Percentiles rank a stretch among this genome's conserved stretches.
Conservation (phyloP, 225 moss, liverwort and hornwort genomes). For the Physcomitrellopsis africana region DNA sequence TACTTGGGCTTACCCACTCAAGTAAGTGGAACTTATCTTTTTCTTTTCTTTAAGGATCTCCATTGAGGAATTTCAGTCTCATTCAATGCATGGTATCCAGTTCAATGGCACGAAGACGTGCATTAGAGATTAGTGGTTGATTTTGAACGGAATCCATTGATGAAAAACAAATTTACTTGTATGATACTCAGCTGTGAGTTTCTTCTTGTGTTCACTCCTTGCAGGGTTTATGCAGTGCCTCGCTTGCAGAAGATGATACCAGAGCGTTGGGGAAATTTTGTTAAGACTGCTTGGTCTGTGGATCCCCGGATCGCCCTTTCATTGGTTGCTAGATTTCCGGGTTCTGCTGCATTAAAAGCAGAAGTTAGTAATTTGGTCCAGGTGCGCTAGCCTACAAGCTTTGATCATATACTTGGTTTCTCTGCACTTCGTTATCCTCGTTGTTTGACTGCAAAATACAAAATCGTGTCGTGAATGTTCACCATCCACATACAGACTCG, state of each 20-base stretch:
- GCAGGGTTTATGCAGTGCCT: constrained; percentile 59
- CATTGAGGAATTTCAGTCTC: not conserved
- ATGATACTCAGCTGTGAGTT: constrained; percentile 5
- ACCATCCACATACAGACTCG: constrained; percentile 8
- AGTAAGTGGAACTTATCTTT: constrained; percentile 39
- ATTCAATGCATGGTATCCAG: not conserved
- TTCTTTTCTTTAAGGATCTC: constrained; percentile 12
- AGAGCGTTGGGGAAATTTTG: constrained; percentile 68
- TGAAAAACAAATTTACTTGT: constrained; percentile 19
- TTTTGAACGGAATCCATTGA: not conserved
- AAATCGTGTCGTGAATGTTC: not conserved
- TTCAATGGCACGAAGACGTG: not conserved
- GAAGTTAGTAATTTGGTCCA: constrained; percentile 71
- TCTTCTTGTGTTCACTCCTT: constrained; percentile 20
- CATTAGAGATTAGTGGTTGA: not conserved
- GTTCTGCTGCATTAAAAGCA: constrained; percentile 49
- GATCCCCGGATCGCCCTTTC: constrained; percentile 75
- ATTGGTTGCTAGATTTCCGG: constrained; percentile 73
- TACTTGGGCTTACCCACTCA: constrained; percentile 90
- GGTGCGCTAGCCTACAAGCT: constrained; percentile 36
- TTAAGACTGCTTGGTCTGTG: constrained; percentile 70
- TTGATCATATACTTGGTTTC: constrained; percentile 14
- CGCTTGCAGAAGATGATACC: constrained; percentile 53
- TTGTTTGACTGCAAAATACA: constrained; percentile 14
- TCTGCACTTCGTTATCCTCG: constrained; percentile 14